Conservation (phyloP, 345 rosid genomes). For the Litchi chinensis region DNA sequence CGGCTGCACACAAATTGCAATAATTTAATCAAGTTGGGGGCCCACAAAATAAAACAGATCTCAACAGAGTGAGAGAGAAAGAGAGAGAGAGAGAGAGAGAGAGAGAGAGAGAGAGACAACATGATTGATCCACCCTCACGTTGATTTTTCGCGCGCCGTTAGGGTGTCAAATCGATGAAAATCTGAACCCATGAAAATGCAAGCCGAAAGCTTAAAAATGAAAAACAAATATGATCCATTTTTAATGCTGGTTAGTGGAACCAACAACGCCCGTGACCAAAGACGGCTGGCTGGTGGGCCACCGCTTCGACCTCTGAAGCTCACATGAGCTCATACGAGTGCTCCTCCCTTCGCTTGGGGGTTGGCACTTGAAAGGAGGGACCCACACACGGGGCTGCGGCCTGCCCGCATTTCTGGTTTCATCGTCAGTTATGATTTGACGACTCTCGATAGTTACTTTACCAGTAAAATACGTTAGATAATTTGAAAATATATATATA, state of each 20-base stretch:
- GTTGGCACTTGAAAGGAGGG: not conserved
- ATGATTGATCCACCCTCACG: constrained; percentile 10
- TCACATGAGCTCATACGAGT: not conserved
- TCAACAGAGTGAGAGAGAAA: not conserved
- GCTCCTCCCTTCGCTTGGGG: not conserved
- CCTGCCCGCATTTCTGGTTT: too few species aligned
- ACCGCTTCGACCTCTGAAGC: not conserved
- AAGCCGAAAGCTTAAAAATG: not conserved
- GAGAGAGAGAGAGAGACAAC: not conserved
- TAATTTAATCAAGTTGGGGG: constrained; percentile 4
- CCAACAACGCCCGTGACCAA: not conserved
- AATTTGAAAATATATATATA: too few species aligned
- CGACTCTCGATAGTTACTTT: too few species aligned
- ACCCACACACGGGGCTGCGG: constrained; percentile 3
- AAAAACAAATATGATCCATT: not conserved
- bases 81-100: not conserved
- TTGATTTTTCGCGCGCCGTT: constrained; percentile 8
- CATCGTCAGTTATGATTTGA: too few species aligned
- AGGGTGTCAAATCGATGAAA: not conserved
- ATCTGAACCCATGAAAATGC: not conserved
- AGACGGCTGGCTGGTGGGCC: constrained; percentile 20
- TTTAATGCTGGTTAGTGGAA: not conserved
- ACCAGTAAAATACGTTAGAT: too few species aligned
- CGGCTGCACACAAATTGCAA: not conserved
- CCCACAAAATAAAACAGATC: not conserved